Evolutionary conservation across 768 basidiomycete species (phyloP).

Genomic region (Tremella mesenterica): DNA sequence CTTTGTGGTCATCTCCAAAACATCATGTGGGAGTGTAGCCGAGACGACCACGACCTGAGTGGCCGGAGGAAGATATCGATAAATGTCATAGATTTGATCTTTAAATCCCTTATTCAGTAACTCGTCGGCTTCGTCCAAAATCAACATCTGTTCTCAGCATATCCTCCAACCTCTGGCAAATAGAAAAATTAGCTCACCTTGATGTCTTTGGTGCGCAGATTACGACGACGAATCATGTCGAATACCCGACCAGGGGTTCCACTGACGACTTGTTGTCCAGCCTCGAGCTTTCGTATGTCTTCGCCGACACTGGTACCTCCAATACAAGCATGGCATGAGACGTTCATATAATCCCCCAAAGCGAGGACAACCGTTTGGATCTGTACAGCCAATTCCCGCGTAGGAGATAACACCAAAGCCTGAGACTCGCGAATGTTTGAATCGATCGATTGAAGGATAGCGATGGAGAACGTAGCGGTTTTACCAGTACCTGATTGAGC

Average conservation of each 20-base stretch:
- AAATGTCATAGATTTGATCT: conserved; percentile 98
- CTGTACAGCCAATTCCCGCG: conserved; percentile 97
- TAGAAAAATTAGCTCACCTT: conserved; percentile 86
- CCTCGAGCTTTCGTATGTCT: conserved; percentile 93
- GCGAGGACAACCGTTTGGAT: conserved; percentile 96
- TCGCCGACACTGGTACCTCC: conserved; percentile 95
- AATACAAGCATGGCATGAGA: conserved; percentile 97
- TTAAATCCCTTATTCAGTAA: conserved; percentile 96
- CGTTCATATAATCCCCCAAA: conserved; percentile 97
- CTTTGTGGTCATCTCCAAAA: conserved; percentile 97
- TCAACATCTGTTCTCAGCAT: conserved; percentile 32
- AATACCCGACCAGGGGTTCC: conserved; percentile 97
- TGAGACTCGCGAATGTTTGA: conserved; percentile 88
- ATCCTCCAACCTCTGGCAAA: background rate
- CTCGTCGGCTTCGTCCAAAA: conserved; percentile 65
- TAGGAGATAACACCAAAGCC: conserved; percentile 90
- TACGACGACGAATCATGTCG: conserved; percentile 94
- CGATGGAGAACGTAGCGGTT: conserved; percentile 98
- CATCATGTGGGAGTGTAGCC: conserved; percentile 91
- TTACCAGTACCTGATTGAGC: conserved; percentile 99
- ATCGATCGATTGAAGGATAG: conserved; percentile 96
- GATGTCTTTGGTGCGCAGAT: conserved; percentile 88
- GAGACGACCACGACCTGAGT: conserved; percentile 95
- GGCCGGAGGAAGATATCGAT: conserved; percentile 90
- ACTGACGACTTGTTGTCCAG: conserved; percentile 93